phyloP scores from a whole-genome alignment of 192 early-diverging fungal genomes.

The Coemansia sp. region DNA sequence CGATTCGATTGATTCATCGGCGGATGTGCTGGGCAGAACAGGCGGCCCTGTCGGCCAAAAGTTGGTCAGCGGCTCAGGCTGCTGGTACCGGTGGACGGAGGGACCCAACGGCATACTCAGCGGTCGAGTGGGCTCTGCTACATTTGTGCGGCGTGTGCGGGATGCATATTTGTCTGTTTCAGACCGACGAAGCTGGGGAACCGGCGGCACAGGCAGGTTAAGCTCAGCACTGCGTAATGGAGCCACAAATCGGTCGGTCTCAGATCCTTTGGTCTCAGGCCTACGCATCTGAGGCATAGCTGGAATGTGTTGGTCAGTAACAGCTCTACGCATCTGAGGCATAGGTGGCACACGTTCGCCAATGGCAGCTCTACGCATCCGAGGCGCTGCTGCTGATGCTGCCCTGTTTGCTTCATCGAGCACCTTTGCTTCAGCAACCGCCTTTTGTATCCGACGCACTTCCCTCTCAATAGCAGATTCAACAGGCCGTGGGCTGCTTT shows the following conservation, averaged over 20 bases:
- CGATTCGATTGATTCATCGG: background rate
- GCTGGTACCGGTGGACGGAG: slow-evolving; percentile 7
- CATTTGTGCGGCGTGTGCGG: no score
- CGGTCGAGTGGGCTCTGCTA: background rate
- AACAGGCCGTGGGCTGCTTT: background rate
- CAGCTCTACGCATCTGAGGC: background rate
- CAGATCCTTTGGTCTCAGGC: background rate
- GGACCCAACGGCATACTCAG: background rate
- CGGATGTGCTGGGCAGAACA: background rate
- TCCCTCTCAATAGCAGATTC: background rate
- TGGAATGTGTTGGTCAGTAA: background rate
- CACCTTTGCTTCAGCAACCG: no score
- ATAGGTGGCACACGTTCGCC: background rate
- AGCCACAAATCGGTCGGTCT: background rate
- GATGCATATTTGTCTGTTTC: no score
- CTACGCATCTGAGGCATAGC: background rate
- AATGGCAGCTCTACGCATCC: no score
- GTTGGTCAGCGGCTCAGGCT: slow-evolving; percentile 5
- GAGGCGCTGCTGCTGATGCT: no score
- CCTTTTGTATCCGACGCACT: no score
- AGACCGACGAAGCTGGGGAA: no score
- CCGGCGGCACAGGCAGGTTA: no score
- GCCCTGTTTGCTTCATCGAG: no score
- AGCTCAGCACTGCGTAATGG: no score
- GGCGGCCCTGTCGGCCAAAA: slow-evolving; percentile 16